Evolutionary conservation across 2,329 filamentous ascomycete species (phyloP).

Genomic region (Aspergillus novofumigatus): DNA sequence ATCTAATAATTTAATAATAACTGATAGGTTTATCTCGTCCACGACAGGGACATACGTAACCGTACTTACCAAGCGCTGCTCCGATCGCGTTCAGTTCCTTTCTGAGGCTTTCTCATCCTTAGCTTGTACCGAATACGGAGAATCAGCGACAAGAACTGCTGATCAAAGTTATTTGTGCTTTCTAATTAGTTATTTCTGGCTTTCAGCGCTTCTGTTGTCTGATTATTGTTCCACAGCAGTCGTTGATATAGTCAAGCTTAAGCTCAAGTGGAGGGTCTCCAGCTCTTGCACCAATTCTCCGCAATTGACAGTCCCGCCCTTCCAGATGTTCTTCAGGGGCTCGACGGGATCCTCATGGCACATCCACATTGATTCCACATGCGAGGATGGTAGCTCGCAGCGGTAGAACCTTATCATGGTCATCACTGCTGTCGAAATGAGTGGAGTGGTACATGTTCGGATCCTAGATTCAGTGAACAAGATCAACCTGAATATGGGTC

Average conservation of each 20-base stretch:
- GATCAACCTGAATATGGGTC: constrained; percentile 14
- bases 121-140: constrained; percentile 1
- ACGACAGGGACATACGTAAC: not conserved
- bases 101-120: not conserved
- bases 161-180: not conserved
- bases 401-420: constrained; percentile 20
- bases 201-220: not conserved
- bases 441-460: constrained; percentile 15
- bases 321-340: constrained; percentile 15
- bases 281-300: constrained; percentile 18
- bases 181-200: not conserved
- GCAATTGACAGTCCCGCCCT: constrained; percentile 21
- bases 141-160: not conserved
- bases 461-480: constrained; percentile 5
- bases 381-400: constrained; percentile 9
- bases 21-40: no score
- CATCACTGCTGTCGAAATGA: constrained; percentile 12
- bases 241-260: not conserved
- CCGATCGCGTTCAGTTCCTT: constrained; percentile 8
- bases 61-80: not conserved
- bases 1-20: not conserved
- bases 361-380: constrained; percentile 23
- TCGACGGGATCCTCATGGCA: constrained; percentile 19
- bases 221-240: not conserved
- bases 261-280: constrained; percentile 1